Conservation (phyloP, 2,329 filamentous ascomycete species). For the Pseudogymnoascus sp. region DNA sequence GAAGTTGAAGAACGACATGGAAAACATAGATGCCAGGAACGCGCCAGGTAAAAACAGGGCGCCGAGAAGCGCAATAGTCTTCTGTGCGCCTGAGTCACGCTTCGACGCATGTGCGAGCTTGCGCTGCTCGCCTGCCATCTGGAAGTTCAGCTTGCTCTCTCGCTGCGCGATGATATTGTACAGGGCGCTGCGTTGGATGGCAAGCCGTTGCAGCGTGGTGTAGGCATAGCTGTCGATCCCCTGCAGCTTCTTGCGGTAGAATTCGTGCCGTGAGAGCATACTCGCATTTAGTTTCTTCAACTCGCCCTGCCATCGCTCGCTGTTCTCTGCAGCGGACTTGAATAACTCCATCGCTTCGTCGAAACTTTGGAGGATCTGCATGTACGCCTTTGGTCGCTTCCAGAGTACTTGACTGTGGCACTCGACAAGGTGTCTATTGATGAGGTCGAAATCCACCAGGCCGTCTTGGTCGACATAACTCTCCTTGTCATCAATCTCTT, state of each 20-base stretch:
- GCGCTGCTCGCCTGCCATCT: slow-evolving; percentile 39
- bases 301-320: slow-evolving; percentile 16
- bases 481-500: slow-evolving; percentile 26
- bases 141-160: slow-evolving; percentile 53
- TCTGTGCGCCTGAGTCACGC: slow-evolving; percentile 46
- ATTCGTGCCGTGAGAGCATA: slow-evolving; percentile 47
- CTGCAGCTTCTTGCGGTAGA: slow-evolving; percentile 51
- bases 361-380: slow-evolving; percentile 44
- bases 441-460: slow-evolving; percentile 47
- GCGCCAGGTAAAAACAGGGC: slow-evolving; percentile 55
- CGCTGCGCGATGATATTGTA: slow-evolving; percentile 60
- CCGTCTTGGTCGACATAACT: slow-evolving; percentile 45
- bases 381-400: slow-evolving; percentile 55
- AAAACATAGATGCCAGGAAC: slow-evolving; percentile 53
- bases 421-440: slow-evolving; percentile 55
- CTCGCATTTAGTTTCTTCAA: slow-evolving; percentile 41
- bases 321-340: neutral
- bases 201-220: slow-evolving; percentile 50
- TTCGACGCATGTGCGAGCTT: slow-evolving; percentile 32
- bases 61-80: slow-evolving; percentile 54
- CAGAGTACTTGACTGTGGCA: slow-evolving; percentile 55
- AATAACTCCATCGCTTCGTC: slow-evolving; percentile 29
- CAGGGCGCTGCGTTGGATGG: slow-evolving; percentile 52
- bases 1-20: slow-evolving; percentile 61
- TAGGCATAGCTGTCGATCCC: slow-evolving; percentile 55